These are phyloP conservation scores for Vitis rotundifolia DNA, from an alignment of 164 flowering plant species.

Conservation along the genomic window DNA sequence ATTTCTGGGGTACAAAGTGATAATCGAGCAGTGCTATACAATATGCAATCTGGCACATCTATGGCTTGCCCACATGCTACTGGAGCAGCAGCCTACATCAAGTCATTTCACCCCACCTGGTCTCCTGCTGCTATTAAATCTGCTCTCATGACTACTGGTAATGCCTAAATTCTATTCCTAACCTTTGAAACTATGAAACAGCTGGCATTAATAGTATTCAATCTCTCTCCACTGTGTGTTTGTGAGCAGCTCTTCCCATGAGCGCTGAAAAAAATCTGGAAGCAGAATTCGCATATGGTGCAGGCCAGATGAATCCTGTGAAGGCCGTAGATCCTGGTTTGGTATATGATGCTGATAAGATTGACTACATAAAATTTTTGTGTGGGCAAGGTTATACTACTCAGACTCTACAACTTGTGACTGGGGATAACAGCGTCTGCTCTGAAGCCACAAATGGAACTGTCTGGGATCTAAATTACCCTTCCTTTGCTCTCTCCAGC, in stretches of 20 bases:
- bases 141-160: constrained; percentile 43
- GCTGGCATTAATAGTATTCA: no score
- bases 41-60: constrained; percentile 37
- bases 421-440: constrained; percentile 1
- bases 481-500: constrained; percentile 9
- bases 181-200: background rate
- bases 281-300: constrained; percentile 18
- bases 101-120: constrained; percentile 36
- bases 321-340: constrained; percentile 15
- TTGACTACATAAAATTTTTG: constrained; percentile 13
- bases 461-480: constrained; percentile 11
- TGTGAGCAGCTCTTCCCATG: constrained; percentile 10
- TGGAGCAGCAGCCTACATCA: constrained; percentile 34
- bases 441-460: background rate
- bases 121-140: constrained; percentile 45
- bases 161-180: background rate
- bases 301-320: constrained; percentile 17
- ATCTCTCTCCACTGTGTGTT: no score
- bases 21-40: constrained; percentile 10
- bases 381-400: constrained; percentile 12
- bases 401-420: background rate
- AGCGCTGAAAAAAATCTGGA: background rate
- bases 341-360: constrained; percentile 10
- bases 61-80: constrained; percentile 43
- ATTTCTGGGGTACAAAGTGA: constrained; percentile 11